phyloP scores from a whole-genome alignment of 345 rosid species.

The Eutrema yunnanense region DNA sequence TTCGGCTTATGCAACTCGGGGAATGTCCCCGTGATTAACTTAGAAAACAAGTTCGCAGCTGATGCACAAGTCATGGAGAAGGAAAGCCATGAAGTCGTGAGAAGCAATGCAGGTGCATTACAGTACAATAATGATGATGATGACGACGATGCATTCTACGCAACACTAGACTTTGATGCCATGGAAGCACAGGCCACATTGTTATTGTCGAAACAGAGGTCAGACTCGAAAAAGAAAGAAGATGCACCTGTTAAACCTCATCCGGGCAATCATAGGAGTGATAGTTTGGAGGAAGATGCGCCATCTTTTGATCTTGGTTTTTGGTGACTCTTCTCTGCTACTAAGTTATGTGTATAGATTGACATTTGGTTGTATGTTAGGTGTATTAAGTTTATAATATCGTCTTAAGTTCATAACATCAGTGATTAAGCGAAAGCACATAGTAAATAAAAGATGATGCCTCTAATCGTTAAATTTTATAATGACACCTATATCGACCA shows the following conservation, averaged over 20 bases:
- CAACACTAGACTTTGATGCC: slow-evolving; percentile 69
- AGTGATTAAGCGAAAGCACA: no score
- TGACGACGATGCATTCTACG: slow-evolving; percentile 76
- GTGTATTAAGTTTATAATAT: neutral
- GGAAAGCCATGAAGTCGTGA: slow-evolving; percentile 17
- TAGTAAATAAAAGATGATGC: no score
- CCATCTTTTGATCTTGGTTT: slow-evolving; percentile 96
- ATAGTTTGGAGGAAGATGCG: slow-evolving; percentile 26
- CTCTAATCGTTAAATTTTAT: no score
- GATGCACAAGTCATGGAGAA: slow-evolving; percentile 23
- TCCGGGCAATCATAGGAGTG: slow-evolving; percentile 5
- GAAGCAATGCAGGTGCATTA: slow-evolving; percentile 23
- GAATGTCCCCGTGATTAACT: slow-evolving; percentile 46
- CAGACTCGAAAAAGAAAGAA: slow-evolving; percentile 33
- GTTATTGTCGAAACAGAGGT: slow-evolving; percentile 41
- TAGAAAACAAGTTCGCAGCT: slow-evolving; percentile 44
- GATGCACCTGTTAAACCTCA: slow-evolving; percentile 13
- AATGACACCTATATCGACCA: no score
- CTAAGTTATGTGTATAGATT: slow-evolving; percentile 8
- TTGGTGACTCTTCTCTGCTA: slow-evolving; percentile 21
- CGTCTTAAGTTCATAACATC: no score
- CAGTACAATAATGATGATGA: slow-evolving; percentile 21
- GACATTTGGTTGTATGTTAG: slow-evolving; percentile 1
- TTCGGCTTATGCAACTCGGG: slow-evolving; percentile 37
- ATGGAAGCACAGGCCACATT: slow-evolving; percentile 73